phyloP scores from a whole-genome alignment of 495 filamentous ascomycete genomes.

The Aspergillus panamensis region DNA sequence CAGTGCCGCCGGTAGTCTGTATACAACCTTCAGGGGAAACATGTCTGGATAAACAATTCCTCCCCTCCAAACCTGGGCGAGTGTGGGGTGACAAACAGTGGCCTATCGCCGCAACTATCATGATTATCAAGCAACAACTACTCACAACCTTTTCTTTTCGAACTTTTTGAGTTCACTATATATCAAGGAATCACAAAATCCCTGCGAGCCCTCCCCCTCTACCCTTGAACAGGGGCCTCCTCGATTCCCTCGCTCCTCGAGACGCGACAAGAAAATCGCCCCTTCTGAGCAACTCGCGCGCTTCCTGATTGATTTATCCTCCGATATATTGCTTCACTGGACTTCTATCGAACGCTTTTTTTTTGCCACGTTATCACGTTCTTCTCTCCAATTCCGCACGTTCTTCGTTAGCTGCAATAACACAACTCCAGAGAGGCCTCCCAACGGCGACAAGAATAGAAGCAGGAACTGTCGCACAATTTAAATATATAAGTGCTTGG shows the following conservation, averaged over 20 bases:
- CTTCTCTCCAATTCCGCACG: not conserved
- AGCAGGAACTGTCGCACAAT: no score
- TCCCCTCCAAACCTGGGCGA: slow-evolving; percentile 2
- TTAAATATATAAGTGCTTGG: no score
- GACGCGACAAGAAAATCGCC: not conserved
- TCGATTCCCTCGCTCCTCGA: not conserved
- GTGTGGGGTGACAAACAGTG: slow-evolving; percentile 14
- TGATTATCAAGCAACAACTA: not conserved
- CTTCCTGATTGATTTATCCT: not conserved
- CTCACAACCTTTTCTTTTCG: not conserved
- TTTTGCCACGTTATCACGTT: not conserved
- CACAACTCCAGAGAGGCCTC: not conserved
- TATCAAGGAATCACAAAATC: not conserved
- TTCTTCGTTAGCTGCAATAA: not conserved
- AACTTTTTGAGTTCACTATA: not conserved
- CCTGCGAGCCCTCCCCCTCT: not conserved
- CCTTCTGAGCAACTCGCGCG: not conserved
- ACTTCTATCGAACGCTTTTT: not conserved
- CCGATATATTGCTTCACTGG: not conserved
- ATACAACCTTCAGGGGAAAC: slow-evolving; percentile 18
- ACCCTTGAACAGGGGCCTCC: not conserved
- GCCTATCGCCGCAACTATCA: not conserved
- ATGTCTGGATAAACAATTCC: slow-evolving; percentile 5
- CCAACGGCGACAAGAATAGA: no score
- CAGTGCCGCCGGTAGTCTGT: not conserved